Conservation (phyloP, 1,284 basidiomycete species). For the Sanghuangporus baumii region DNA sequence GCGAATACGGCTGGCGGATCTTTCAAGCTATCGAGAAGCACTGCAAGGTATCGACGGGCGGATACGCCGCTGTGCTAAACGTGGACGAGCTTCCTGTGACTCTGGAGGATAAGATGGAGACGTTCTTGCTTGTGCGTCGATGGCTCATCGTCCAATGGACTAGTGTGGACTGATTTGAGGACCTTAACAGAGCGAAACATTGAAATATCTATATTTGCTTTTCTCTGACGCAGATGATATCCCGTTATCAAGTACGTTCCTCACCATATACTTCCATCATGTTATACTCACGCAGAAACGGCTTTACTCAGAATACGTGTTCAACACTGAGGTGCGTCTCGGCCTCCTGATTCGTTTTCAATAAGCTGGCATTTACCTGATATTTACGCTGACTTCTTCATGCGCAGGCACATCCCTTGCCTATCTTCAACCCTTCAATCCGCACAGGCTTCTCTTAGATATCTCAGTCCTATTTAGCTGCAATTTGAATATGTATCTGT, state of each 20-base stretch:
- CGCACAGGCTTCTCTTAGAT: slow-evolving; percentile 44
- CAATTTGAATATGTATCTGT: no score
- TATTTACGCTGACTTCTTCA: not conserved
- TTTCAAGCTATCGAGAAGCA: slow-evolving; percentile 88
- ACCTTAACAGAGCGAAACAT: slow-evolving; percentile 68
- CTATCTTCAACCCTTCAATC: slow-evolving; percentile 52
- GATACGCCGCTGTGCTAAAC: slow-evolving; percentile 82
- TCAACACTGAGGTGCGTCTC: slow-evolving; percentile 80
- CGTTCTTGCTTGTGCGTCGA: slow-evolving; percentile 77
- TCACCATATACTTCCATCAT: not conserved
- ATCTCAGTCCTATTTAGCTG: not conserved
- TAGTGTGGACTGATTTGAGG: slow-evolving; percentile 2
- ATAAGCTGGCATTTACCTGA: slow-evolving; percentile 4
- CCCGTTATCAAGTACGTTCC: slow-evolving; percentile 65
- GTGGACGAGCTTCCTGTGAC: slow-evolving; percentile 69
- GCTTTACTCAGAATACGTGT: slow-evolving; percentile 66
- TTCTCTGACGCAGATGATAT: slow-evolving; percentile 75
- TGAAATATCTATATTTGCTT: slow-evolving; percentile 92
- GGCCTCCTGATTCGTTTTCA: not conserved
- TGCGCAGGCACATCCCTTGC: slow-evolving; percentile 58
- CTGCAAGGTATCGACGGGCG: slow-evolving; percentile 69
- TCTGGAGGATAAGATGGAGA: slow-evolving; percentile 91
- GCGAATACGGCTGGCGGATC: slow-evolving; percentile 84
- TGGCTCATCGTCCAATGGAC: not conserved
- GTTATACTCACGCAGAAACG: not conserved